phyloP scores from a whole-genome alignment of 129 eudicot genomes.

The Flaveria linearis region DNA sequence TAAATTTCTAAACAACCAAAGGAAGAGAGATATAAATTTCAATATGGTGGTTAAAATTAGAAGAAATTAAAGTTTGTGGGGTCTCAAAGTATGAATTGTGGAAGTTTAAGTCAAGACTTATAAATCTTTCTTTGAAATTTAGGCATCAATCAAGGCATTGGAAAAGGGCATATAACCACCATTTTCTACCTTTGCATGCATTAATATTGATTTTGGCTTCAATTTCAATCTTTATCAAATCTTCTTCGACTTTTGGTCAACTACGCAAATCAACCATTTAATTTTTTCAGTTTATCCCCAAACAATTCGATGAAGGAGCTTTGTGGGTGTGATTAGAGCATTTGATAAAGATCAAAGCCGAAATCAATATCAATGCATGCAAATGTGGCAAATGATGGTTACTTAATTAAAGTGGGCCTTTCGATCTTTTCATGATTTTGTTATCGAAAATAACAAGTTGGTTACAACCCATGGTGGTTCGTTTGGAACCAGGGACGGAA shows the following conservation, averaged over 20 bases:
- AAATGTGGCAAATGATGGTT: slow-evolving; percentile 23
- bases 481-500: too few relatives aligned
- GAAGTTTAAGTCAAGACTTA: slow-evolving; percentile 31
- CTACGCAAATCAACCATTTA: slow-evolving; percentile 17
- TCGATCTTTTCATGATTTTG: too few relatives aligned
- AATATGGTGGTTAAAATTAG: slow-evolving; percentile 20
- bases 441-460: too few relatives aligned
- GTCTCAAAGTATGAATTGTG: slow-evolving; percentile 32
- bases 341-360: slow-evolving; percentile 9
- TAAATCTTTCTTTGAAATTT: slow-evolving; percentile 30
- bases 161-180: slow-evolving; percentile 24
- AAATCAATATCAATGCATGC: slow-evolving; percentile 10
- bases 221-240: slow-evolving; percentile 4
- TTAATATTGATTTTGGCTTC: slow-evolving; percentile 10
- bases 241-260: neutral
- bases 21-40: neutral
- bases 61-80: slow-evolving; percentile 27
- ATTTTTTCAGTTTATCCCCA: neutral
- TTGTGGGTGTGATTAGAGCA: neutral
- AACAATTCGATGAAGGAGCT: neutral
- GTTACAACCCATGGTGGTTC: too few relatives aligned
- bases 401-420: too few relatives aligned
- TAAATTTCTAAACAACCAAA: neutral
- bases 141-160: slow-evolving; percentile 31
- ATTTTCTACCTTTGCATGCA: slow-evolving; percentile 24